Evolutionary conservation across 306 rosid genomes (phyloP), one percentile per base, ranked within the genome.

Genomic region (Lotus japonicus): DNA sequence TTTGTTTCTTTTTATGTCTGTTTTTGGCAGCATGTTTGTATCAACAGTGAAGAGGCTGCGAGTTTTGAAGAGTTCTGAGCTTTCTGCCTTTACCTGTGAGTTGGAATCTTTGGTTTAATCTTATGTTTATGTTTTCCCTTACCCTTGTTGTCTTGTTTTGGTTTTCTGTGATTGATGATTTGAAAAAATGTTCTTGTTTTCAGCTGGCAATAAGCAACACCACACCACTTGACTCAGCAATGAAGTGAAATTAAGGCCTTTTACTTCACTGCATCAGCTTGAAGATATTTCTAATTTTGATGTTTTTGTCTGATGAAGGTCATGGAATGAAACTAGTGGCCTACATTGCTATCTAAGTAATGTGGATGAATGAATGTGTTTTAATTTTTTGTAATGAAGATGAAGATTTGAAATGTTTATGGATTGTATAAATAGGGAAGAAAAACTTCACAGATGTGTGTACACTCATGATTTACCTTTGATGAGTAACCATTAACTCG

Each of bases 21-120:
- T 75, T 13, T 44, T 77, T 78, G 79, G 81, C 89, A 95, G 99
- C 70, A 95, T 95, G 99, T 95, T 95, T 60, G 82, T 84, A 23
- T 88, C 91, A 7, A 91, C 96, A 0, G 95, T 85, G 80, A 91
- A 87, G 92, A 87, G 99, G 92, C 83, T 95, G 75, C 88, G 97
- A 0, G 97, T 95, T 73, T 75, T 95, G 78, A 95, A 95, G 88
- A 90, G 91, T 77, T 78, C 97, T 31, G 99, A 95, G 61, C 89
- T 95, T 65, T 82, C 97, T 73, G 77, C 91, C 7, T 80, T 91
- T 74, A 81, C 91, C 64, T 81, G 99, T 90, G 80, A 90, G 99
- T 86, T 74, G 26, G 26, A 21, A 21, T 21, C 26, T 21, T 21
- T n/a, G n/a, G n/a, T n/a, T n/a, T n/a, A n/a, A n/a, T n/a, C n/a